Base-by-base conservation (phyloP, 164 flowering plant genomes). In the Chloranthus sessilifolius region DNA sequence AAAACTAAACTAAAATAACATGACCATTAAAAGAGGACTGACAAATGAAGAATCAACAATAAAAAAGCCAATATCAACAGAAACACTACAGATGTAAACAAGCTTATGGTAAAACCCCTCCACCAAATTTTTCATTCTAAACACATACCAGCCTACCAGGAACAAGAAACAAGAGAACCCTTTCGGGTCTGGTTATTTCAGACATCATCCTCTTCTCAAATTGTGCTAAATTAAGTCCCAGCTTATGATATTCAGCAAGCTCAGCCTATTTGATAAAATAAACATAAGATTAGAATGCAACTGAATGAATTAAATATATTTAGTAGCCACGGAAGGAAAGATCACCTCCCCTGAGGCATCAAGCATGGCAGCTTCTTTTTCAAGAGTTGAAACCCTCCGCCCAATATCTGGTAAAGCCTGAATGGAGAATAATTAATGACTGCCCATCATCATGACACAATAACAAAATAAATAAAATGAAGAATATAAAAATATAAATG, bases 131-230 rank as follows among this genome's bases (percentile, higher is more conserved):
- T 1, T 1, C 19, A 17, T 11, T 41, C 26, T 35, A 7, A 34
- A n/a, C 23, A 75, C 85, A 47, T 78, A 86, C 97, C 95, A 92
- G 82, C 59, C 95, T 74, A 52, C 96, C 99, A 67, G 96, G 82
- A 44, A 60, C 64, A 61, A 88, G 91, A 62, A 70, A 84, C 63
- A 72, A 84, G 12, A 94, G 79, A 70, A 75, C 76, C 70, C 88
- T 79, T 68, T 92, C 99, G 43, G 99, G 99, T 70, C 91, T 74
- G 29, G 79, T 84, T 63, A 92, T 86, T 62, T 88, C 97, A 30
- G 75, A 58, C 99, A 88, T 88, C 89, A 88, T 66, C 65, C 77
- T 86, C 76, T 81, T 86, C 80, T 92, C 99, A 63, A 82, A 75
- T 62, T 81, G 66, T 5, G 77, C 82, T 34, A 86, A 53, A 46